Base-by-base conservation (phyloP, 225 moss, liverwort and hornwort genomes). In the Asterella californica region DNA sequence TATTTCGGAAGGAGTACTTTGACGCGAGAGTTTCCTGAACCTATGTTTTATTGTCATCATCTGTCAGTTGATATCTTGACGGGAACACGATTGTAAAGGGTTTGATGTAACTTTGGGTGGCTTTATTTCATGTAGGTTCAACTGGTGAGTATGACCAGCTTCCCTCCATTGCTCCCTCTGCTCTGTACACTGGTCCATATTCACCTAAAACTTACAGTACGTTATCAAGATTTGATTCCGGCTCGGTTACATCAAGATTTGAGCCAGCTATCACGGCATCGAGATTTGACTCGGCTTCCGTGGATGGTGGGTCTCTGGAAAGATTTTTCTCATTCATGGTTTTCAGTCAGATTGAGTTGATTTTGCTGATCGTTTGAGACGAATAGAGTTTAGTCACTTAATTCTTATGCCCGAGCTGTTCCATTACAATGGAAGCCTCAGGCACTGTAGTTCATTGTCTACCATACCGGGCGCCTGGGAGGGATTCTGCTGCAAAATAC, bases 141-240 rank as follows among this genome's bases (percentile, higher is more conserved):
- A 82, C 85, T 54, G 90, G 78, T 83, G 90, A 87, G 24, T 78
- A 86, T 76, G 86, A 89, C 59, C 94, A 88, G 30, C 81, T 88
- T 67, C 89, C 92, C 53, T 96, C 88, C 59, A 90, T 96, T 81
- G 92, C 96, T 29, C 96, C 94, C 62, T 96, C 96, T 79, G 89
- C 92, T 61, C 83, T 90, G 76, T 90, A 94, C 76, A 85, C 91
- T 75, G 90, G 88, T 66, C 36, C 73, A 53, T 73, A 72, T 78
- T 86, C 86, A 30, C 83, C 83, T 66, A 60, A 78, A 71, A 69
- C 50, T 70, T 71, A 70, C 78, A 71, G 75, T 81, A 57, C 38
- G 29, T 83, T 79, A 2, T 79, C 83, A 18, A 87, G 81, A 52
- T 82, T 87, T 61, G 80, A 79, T 34, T 75, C 77, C 50, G 61